Percentiles rank a stretch among this genome's conserved stretches.
These are phyloP conservation scores for Kandelia obovata DNA, from an alignment of 345 rosid species.

Conservation along the genomic window DNA sequence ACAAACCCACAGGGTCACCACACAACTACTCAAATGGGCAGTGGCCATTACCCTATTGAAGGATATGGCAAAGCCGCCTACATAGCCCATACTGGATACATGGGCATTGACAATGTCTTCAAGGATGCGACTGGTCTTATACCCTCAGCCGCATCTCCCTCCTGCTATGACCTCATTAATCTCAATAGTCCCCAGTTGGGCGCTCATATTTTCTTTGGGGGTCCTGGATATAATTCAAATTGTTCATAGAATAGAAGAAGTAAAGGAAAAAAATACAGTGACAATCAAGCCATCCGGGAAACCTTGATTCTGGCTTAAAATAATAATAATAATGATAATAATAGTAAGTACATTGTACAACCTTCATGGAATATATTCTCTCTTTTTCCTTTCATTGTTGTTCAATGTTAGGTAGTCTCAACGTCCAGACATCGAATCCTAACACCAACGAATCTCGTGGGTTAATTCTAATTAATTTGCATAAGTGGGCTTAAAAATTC, in stretches of 20 bases:
- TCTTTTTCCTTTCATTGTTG: too few species aligned
- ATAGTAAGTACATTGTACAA: too few species aligned
- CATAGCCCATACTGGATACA: not conserved
- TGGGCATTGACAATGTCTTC: not conserved
- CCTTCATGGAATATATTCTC: too few species aligned
- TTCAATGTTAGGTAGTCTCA: too few species aligned
- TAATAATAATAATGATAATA: too few species aligned
- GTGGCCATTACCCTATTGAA: conserved; percentile 14
- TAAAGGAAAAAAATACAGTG: not conserved
- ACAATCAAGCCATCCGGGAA: not conserved
- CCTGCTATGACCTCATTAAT: conserved; percentile 4
- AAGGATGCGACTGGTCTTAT: conserved; percentile 2
- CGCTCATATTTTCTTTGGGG: conserved; percentile 10
- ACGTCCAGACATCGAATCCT: too few species aligned
- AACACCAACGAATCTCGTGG: too few species aligned
- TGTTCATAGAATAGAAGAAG: not conserved
- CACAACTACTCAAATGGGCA: conserved; percentile 19
- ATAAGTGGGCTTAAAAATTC: too few species aligned
- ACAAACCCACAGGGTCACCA: not conserved
- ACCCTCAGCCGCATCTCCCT: not conserved
- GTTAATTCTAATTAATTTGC: too few species aligned
- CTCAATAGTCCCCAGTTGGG: not conserved
- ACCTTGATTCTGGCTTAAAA: not conserved
- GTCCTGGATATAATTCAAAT: conserved; percentile 4
- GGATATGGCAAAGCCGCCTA: conserved; percentile 6